Conservation (phyloP, 169 alveolate genomes). For the Babesia bovis region DNA sequence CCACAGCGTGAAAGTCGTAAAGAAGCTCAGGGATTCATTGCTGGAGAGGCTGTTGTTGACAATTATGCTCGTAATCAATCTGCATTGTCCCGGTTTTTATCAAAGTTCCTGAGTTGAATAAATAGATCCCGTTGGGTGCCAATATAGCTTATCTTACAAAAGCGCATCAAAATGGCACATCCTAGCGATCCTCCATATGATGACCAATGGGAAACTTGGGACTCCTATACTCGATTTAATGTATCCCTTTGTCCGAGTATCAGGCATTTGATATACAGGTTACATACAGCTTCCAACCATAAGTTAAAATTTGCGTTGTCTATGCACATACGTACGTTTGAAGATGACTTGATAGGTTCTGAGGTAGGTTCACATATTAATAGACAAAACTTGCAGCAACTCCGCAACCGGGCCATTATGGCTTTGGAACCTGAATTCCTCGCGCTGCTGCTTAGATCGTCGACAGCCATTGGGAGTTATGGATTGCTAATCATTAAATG, state of each 20-base stretch:
- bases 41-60: constrained; percentile 47
- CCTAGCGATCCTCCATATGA: background rate
- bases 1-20: constrained; percentile 35
- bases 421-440: constrained; percentile 59
- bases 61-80: constrained; percentile 46
- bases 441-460: constrained; percentile 43
- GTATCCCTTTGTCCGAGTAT: constrained; percentile 13
- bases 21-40: constrained; percentile 53
- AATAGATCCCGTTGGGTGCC: background rate
- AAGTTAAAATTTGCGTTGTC: constrained; percentile 33
- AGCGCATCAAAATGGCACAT: background rate
- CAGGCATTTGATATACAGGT: constrained; percentile 37
- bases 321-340: constrained; percentile 7
- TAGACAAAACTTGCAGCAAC: background rate
- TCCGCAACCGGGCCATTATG: constrained; percentile 19
- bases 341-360: background rate
- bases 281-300: constrained; percentile 42
- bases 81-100: constrained; percentile 28
- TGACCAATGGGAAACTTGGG: constrained; percentile 9
- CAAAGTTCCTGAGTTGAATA: constrained; percentile 35
- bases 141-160: background rate
- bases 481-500: constrained; percentile 18
- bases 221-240: background rate
- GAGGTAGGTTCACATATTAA: constrained; percentile 2
- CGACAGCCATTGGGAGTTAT: constrained; percentile 21